A percentile compares a stretch with the other conserved stretches of the same genome.
Evolutionary conservation across 345 rosid species (phyloP).

Genomic region (Carallia pectinifolia): DNA sequence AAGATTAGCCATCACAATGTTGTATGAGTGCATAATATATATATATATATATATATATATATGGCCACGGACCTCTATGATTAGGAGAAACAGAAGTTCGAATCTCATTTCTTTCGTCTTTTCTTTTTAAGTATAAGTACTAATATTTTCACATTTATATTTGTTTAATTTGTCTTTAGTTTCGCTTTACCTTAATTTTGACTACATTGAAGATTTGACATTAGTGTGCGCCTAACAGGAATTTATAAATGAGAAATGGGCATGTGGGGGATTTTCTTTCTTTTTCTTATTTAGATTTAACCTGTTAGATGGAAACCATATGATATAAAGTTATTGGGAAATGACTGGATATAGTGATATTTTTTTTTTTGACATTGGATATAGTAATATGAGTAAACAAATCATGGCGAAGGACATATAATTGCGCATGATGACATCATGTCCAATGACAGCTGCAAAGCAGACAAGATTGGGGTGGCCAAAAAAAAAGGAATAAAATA

Average conservation of each 20-base stretch:
- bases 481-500: conserved; percentile 13
- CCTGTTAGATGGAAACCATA: conserved; percentile 15
- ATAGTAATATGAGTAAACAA: conserved; percentile 20
- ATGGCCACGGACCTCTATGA: no score
- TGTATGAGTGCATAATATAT: no score
- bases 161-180: conserved; percentile 9
- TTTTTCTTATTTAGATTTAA: conserved; percentile 1
- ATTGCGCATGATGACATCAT: conserved; percentile 54
- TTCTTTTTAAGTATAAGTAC: background rate
- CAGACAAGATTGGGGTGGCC: conserved; percentile 46
- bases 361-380: no score
- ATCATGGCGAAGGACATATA: conserved; percentile 26
- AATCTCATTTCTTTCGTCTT: no score
- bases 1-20: no score
- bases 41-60: background rate
- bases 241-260: conserved; percentile 2
- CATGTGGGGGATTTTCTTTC: conserved; percentile 28
- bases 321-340: background rate
- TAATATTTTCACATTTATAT: background rate
- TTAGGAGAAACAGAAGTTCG: no score
- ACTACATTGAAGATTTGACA: conserved; percentile 25
- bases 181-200: conserved; percentile 2
- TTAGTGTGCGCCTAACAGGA: conserved; percentile 2
- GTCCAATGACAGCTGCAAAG: conserved; percentile 50
- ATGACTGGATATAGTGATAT: background rate